phyloP scores from a whole-genome alignment of 1,139 yeast species.

The Geotrichum restrictum region DNA sequence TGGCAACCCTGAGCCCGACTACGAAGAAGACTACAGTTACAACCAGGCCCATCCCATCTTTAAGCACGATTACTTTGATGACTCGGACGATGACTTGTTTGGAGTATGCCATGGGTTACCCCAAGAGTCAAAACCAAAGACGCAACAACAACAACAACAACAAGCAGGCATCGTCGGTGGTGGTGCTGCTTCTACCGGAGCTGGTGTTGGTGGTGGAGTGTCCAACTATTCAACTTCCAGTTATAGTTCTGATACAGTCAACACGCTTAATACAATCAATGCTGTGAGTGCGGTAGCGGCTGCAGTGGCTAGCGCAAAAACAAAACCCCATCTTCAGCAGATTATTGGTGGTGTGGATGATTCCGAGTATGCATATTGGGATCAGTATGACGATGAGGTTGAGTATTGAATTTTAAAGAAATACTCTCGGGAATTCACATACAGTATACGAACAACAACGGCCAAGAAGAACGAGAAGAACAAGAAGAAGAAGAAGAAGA shows the following conservation, averaged over 20 bases:
- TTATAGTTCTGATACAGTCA: too few species aligned
- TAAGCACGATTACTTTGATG: slow-evolving; percentile 13
- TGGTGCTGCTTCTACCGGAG: not conserved
- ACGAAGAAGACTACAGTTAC: slow-evolving; percentile 19
- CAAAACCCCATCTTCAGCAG: slow-evolving; percentile 13
- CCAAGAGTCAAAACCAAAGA: not conserved
- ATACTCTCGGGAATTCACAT: too few species aligned
- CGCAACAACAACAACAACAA: not conserved
- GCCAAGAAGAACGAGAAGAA: too few species aligned
- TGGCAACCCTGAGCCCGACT: slow-evolving; percentile 16
- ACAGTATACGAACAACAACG: too few species aligned
- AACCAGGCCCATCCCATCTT: slow-evolving; percentile 18
- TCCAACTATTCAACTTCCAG: too few species aligned
- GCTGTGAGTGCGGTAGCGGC: not conserved
- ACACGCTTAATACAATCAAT: too few species aligned
- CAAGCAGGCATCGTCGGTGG: not conserved
- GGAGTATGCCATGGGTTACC: slow-evolving; percentile 21
- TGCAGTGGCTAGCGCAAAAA: not conserved
- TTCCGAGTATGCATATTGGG: slow-evolving; percentile 20
- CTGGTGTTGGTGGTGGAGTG: too few species aligned
- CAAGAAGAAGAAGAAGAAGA: too few species aligned
- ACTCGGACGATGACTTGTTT: slow-evolving; percentile 20
- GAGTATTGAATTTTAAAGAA: too few species aligned
- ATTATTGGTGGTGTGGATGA: slow-evolving; percentile 20
- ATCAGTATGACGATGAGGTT: slow-evolving; percentile 17